These are phyloP conservation scores for Cytospora piceae DNA, from an alignment of 2,329 filamentous ascomycete species.

Conservation along the genomic window DNA sequence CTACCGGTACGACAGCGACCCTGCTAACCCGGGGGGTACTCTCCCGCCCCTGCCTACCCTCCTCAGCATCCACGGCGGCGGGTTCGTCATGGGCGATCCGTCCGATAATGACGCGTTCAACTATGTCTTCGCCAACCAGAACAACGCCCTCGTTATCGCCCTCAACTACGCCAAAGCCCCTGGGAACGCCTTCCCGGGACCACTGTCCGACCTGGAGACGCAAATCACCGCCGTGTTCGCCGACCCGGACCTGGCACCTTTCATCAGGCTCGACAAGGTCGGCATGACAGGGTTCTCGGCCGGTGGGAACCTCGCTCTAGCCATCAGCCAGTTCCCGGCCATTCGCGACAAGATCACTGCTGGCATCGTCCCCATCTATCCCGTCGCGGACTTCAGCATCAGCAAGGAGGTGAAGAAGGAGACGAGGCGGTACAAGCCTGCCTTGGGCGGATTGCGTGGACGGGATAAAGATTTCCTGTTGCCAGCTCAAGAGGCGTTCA, in stretches of 20 bases:
- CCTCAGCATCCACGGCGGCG: slow-evolving; percentile 57
- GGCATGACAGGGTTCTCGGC: slow-evolving; percentile 55
- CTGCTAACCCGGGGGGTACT: slow-evolving; percentile 34
- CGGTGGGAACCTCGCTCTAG: slow-evolving; percentile 53
- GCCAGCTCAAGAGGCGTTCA: slow-evolving; percentile 40
- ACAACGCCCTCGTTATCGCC: slow-evolving; percentile 50
- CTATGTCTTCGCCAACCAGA: slow-evolving; percentile 44
- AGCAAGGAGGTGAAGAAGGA: slow-evolving; percentile 36
- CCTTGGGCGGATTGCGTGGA: slow-evolving; percentile 38
- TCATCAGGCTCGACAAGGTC: slow-evolving; percentile 46
- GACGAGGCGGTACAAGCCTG: slow-evolving; percentile 44
- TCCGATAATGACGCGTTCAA: slow-evolving; percentile 53
- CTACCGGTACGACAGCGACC: slow-evolving; percentile 30
- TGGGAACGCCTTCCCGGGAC: slow-evolving; percentile 46
- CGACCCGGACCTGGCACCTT: slow-evolving; percentile 46
- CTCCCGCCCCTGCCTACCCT: slow-evolving; percentile 45
- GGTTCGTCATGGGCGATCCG: slow-evolving; percentile 50
- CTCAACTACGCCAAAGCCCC: slow-evolving; percentile 57
- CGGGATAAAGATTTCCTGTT: slow-evolving; percentile 36
- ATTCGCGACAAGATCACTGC: slow-evolving; percentile 42
- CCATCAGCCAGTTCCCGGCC: slow-evolving; percentile 44
- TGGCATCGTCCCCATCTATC: slow-evolving; percentile 48
- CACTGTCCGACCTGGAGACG: slow-evolving; percentile 50
- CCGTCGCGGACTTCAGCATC: slow-evolving; percentile 47
- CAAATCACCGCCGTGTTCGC: slow-evolving; percentile 46